phyloP scores from a whole-genome alignment of 2,329 filamentous ascomycete species.

The Colletotrichum karsti region DNA sequence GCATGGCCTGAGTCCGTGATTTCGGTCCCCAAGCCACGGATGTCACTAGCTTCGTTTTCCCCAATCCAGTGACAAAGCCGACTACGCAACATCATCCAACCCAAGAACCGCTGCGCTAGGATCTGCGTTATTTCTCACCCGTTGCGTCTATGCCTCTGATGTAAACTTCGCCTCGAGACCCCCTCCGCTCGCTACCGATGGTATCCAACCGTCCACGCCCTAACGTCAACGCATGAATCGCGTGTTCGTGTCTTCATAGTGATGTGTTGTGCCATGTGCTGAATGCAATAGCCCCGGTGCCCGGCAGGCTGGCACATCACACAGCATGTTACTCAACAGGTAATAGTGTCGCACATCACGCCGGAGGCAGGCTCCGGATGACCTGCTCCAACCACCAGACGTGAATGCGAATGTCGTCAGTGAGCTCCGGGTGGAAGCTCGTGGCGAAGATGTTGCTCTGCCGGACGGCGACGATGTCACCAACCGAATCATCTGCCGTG shows the following conservation, averaged over 20 bases:
- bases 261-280: background rate
- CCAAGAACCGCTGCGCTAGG: background rate
- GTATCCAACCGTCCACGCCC: background rate
- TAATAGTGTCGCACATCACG: conserved; percentile 9
- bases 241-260: background rate
- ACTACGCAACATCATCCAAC: background rate
- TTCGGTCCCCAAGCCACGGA: conserved; percentile 18
- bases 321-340: background rate
- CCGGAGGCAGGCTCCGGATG: background rate
- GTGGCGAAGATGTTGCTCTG: conserved; percentile 94
- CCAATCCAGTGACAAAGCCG: conserved; percentile 16
- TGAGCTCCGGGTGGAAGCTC: conserved; percentile 96
- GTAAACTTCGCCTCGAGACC: background rate
- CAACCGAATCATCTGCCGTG: conserved; percentile 52
- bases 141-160: conserved; percentile 22
- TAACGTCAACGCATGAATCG: background rate
- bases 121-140: background rate
- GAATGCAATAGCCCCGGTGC: background rate
- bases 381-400: conserved; percentile 88
- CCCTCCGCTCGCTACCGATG: background rate
- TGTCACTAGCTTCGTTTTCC: conserved; percentile 9
- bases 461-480: conserved; percentile 86
- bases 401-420: conserved; percentile 87
- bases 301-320: background rate
- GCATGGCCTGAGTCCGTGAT: background rate